Base-by-base conservation (phyloP, 768 basidiomycete genomes). In the Tremella fuciformis region DNA sequence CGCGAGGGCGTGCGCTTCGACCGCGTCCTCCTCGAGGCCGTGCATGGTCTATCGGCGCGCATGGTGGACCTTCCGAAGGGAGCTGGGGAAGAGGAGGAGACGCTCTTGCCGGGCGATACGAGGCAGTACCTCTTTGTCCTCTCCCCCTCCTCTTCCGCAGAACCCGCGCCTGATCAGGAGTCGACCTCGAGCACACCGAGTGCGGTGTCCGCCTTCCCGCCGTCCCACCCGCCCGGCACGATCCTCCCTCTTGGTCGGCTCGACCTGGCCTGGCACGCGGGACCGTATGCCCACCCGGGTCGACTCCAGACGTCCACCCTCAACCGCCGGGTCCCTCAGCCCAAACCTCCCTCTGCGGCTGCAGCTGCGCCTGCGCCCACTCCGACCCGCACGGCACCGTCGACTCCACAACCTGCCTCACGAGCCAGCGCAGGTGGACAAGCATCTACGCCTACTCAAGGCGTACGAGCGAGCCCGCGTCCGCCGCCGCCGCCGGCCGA, bases 281-380 rank as follows among this genome's bases (percentile, higher is more conserved):
- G 91, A 7, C 83, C 84, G 2, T 87, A 86, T 63, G 89, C 89
- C 8, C 89, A 93, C 78, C 86, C 86, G 24, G 93, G 92, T 0
- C 83, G 90, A 25, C 80, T 97, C 1, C 79, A 93, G 26, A 94
- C 92, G 1, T 92, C 91, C 77, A 88, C 88, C 81, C 79, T 97
- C 1, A 89, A 91, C 18, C 84, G 92, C 50, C 82, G 86, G 42
- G 85, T 93, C 59, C 88, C 88, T 13, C 77, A 34, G 29, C 29
- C 81, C 7, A 69, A 78, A 25, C 74, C 77, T 4, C 77, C 60
- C 63, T 76, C 50, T 29, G 50, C 44, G 19, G 15, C 49, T 29
- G 50, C 44, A 18, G 15, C 49, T 22, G 18, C 51, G n/a, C 11
- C 78, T 77, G 82, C 80, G 0, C 86, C 88, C 11, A n/a, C 41